These are phyloP conservation scores for Peronospora destructor DNA, from an alignment of 352 stramenopile species.

Conservation along the genomic window DNA sequence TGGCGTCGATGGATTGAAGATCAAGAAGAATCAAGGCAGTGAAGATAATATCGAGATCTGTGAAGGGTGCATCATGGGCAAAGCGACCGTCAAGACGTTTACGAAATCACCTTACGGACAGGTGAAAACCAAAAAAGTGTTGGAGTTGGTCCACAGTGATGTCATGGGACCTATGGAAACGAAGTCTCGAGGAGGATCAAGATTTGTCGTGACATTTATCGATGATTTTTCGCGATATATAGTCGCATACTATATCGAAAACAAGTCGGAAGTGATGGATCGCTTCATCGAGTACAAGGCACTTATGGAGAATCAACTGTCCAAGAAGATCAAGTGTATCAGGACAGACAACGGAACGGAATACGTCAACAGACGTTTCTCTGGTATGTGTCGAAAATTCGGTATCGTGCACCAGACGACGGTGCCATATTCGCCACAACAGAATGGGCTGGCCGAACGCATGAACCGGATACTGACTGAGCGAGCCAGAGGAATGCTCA, in stretches of 20 bases:
- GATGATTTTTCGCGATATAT: slow-evolving; percentile 22
- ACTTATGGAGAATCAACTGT: slow-evolving; percentile 2
- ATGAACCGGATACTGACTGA: neutral
- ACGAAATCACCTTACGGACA: neutral
- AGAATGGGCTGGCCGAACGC: slow-evolving; percentile 10
- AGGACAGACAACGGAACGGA: slow-evolving; percentile 12
- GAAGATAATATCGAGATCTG: neutral
- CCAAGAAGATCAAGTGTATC: slow-evolving; percentile 9
- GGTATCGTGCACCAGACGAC: too few relatives aligned
- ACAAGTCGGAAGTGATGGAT: slow-evolving; percentile 17
- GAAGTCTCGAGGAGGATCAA: slow-evolving; percentile 5
- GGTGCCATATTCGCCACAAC: slow-evolving; percentile 8
- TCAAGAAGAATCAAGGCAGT: too few relatives aligned
- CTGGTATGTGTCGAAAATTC: too few relatives aligned
- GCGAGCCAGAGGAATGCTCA: slow-evolving; percentile 17
- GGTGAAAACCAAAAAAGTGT: neutral
- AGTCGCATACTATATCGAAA: slow-evolving; percentile 17
- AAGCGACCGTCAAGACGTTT: neutral
- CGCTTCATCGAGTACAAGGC: slow-evolving; percentile 13
- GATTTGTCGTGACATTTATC: slow-evolving; percentile 14
- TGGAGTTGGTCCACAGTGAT: neutral
- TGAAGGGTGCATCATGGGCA: neutral
- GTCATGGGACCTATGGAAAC: slow-evolving; percentile 5
- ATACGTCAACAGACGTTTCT: slow-evolving; percentile 18
- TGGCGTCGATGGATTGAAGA: too few relatives aligned